Evolutionary conservation across 2,329 filamentous ascomycete species (phyloP).

Genomic region (Aspergillus felis): DNA sequence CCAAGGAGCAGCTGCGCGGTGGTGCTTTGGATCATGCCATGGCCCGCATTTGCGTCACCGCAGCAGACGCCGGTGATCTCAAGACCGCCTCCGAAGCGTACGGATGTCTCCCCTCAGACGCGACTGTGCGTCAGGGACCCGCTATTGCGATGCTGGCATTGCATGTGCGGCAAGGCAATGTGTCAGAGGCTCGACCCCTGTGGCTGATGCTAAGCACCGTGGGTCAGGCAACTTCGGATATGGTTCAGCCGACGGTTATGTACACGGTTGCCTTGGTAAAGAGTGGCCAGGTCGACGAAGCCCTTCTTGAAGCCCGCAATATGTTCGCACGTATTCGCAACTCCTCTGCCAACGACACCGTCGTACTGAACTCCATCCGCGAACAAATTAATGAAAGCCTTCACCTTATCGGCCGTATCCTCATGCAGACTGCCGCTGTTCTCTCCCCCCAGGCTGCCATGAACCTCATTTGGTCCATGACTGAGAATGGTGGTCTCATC

Average conservation of each 20-base stretch:
- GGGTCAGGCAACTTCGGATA: slow-evolving; percentile 56
- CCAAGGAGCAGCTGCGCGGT: slow-evolving; percentile 56
- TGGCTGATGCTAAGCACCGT: slow-evolving; percentile 68
- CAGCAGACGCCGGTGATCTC: slow-evolving; percentile 74
- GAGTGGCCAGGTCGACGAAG: slow-evolving; percentile 78
- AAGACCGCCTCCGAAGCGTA: slow-evolving; percentile 66
- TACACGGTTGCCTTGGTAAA: slow-evolving; percentile 84
- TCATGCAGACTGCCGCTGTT: slow-evolving; percentile 50
- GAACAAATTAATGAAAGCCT: slow-evolving; percentile 86
- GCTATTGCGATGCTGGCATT: slow-evolving; percentile 82
- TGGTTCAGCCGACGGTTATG: slow-evolving; percentile 88
- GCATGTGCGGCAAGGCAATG: slow-evolving; percentile 76
- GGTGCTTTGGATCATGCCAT: slow-evolving; percentile 61
- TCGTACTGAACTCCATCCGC: slow-evolving; percentile 52
- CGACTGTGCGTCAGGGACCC: slow-evolving; percentile 51
- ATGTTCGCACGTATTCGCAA: slow-evolving; percentile 84
- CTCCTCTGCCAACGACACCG: slow-evolving; percentile 48
- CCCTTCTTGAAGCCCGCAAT: slow-evolving; percentile 69
- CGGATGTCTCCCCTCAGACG: slow-evolving; percentile 52
- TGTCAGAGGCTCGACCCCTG: slow-evolving; percentile 71
- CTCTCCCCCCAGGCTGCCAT: slow-evolving; percentile 54
- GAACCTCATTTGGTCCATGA: slow-evolving; percentile 61
- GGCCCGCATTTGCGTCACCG: slow-evolving; percentile 67
- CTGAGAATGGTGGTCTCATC: slow-evolving; percentile 61
- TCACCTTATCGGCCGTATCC: slow-evolving; percentile 61